Conservation (phyloP, 495 filamentous ascomycete genomes). For the Podospora tetraspora region DNA sequence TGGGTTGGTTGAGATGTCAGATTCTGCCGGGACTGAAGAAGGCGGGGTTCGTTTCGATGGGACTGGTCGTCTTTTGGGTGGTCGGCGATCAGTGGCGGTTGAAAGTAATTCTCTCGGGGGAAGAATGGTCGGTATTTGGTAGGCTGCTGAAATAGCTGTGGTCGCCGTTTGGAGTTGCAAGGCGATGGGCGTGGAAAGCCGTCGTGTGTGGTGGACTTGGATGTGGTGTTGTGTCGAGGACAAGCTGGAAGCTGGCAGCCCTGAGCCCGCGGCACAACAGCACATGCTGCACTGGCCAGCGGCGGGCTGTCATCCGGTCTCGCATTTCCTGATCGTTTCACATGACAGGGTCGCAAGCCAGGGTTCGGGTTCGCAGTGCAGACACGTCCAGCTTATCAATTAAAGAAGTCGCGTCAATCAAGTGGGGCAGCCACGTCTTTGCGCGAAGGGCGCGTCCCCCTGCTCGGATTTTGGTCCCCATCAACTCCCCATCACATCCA, state of each 20-base stretch:
- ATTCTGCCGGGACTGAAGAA: not conserved
- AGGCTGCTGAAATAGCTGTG: not conserved
- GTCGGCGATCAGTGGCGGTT: not conserved
- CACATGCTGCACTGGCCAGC: not conserved
- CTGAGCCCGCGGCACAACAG: no score
- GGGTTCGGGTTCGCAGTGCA: conserved; percentile 5
- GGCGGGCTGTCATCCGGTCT: not conserved
- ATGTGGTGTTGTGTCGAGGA: not conserved
- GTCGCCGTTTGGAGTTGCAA: not conserved
- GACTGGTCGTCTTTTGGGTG: not conserved
- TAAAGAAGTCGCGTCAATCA: conserved; percentile 25
- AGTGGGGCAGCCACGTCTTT: conserved; percentile 33
- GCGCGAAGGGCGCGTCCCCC: conserved; percentile 24
- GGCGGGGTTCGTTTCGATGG: not conserved
- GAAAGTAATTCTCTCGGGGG: not conserved
- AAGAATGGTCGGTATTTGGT: not conserved
- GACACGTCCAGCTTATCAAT: conserved; percentile 13
- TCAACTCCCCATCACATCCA: not conserved
- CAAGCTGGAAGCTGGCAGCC: not conserved
- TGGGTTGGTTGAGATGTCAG: not conserved
- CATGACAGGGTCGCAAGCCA: not conserved
- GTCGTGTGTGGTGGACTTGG: not conserved
- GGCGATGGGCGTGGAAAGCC: not conserved
- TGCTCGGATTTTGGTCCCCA: not conserved
- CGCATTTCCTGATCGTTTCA: not conserved